These are phyloP conservation scores for Xylaria sp. DNA, from an alignment of 2,329 filamentous ascomycete species.

Conservation along the genomic window DNA sequence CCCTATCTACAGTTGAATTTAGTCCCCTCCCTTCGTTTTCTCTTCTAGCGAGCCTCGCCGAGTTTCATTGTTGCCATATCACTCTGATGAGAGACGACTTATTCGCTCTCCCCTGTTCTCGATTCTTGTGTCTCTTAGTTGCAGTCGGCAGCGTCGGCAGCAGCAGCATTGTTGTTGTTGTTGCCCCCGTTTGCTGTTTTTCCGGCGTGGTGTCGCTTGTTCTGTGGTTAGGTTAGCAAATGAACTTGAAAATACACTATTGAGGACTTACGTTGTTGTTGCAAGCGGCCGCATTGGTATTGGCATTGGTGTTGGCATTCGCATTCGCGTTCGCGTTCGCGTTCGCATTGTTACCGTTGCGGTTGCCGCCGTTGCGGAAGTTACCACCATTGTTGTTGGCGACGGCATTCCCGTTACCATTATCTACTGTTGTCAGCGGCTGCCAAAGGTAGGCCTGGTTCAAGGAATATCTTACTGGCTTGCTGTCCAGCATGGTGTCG, in stretches of 20 bases:
- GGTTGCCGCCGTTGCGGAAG: conserved; percentile 12
- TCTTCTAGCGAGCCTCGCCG: background rate
- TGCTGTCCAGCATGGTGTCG: conserved; percentile 43
- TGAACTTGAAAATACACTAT: background rate
- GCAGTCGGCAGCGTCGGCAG: conserved; percentile 26
- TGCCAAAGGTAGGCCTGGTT: background rate
- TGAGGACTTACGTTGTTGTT: conserved; percentile 36
- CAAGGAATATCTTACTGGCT: conserved; percentile 29
- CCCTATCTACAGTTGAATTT: background rate
- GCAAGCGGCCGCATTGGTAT: conserved; percentile 34
- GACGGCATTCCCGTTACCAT: conserved; percentile 20
- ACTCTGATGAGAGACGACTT: background rate
- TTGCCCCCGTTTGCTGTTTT: conserved; percentile 33
- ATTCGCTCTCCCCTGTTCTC: background rate
- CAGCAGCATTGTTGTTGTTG: conserved; percentile 26
- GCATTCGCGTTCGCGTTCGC: conserved; percentile 6
- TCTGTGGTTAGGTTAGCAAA: conserved; percentile 25
- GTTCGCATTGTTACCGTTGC: conserved; percentile 22
- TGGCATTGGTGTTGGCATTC: conserved; percentile 21
- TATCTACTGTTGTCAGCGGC: conserved; percentile 26
- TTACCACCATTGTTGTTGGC: conserved; percentile 15
- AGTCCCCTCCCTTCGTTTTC: background rate
- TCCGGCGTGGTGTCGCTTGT: conserved; percentile 42
- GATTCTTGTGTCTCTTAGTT: conserved; percentile 10
- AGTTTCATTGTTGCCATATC: background rate